Evolutionary conservation across 2,329 filamentous ascomycete genomes (phyloP).

Genomic region (Neonectria magnoliae): DNA sequence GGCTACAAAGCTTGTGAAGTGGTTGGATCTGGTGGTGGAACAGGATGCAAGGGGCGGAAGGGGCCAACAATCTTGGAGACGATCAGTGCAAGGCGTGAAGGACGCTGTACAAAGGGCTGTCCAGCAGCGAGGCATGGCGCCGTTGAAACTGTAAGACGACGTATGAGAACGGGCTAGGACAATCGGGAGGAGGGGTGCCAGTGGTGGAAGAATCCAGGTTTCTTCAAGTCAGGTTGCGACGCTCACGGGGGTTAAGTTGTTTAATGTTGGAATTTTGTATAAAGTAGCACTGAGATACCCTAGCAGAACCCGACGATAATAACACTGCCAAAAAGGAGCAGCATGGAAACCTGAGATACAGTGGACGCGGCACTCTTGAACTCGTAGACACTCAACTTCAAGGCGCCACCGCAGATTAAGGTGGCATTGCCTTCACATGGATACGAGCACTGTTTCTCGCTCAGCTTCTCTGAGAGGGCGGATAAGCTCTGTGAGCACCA

Average conservation of each 20-base stretch:
- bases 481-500: conserved; percentile 66
- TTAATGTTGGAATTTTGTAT: neutral
- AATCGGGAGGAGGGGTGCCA: neutral
- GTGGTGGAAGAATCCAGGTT: neutral
- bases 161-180: neutral
- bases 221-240: neutral
- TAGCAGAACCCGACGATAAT: conserved; percentile 18
- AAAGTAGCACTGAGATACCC: conserved; percentile 1
- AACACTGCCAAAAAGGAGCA: conserved; percentile 12
- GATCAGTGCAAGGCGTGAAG: conserved; percentile 57
- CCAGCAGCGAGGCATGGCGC: conserved; percentile 63
- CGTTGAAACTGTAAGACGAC: conserved; percentile 57
- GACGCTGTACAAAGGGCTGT: conserved; percentile 65
- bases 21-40: conserved; percentile 69
- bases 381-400: conserved; percentile 60
- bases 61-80: conserved; percentile 58
- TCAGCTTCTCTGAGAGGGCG: conserved; percentile 55
- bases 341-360: neutral
- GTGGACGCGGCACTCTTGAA: conserved; percentile 18
- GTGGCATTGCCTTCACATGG: conserved; percentile 63
- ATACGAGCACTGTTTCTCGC: conserved; percentile 60
- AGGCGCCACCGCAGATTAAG: conserved; percentile 63
- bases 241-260: neutral
- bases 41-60: conserved; percentile 51
- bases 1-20: conserved; percentile 73